phyloP scores from a whole-genome alignment of 2,329 filamentous ascomycete genomes.

The Stagonosporopsis chrysanthemi region DNA sequence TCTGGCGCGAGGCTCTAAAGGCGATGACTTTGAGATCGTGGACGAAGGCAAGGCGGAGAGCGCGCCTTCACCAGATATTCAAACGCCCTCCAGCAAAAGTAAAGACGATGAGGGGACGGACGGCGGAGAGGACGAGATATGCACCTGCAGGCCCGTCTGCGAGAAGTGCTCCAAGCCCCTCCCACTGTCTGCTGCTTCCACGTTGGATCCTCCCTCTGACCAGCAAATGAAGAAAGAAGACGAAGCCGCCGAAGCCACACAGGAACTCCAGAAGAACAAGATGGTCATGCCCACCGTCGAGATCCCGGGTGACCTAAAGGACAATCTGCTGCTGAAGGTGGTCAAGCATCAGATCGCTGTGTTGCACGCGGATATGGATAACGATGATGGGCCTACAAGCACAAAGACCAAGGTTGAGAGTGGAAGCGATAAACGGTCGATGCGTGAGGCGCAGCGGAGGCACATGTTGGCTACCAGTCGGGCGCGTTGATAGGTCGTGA shows the following conservation, averaged over 20 bases:
- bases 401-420: conserved; percentile 2
- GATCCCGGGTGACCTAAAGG: conserved; percentile 31
- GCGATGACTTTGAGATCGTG: conserved; percentile 37
- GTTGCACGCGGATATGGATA: conserved; percentile 48
- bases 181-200: not conserved
- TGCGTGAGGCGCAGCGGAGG: not conserved
- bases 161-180: conserved; percentile 29
- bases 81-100: not conserved
- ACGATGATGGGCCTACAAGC: conserved; percentile 12
- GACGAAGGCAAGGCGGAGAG: conserved; percentile 35
- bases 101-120: conserved; percentile 2
- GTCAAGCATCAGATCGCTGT: conserved; percentile 48
- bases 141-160: conserved; percentile 30
- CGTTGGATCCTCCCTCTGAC: not conserved
- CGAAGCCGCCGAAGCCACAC: conserved; percentile 19
- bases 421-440: not conserved
- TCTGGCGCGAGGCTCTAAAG: conserved; percentile 41
- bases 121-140: conserved; percentile 20
- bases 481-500: not conserved
- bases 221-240: conserved; percentile 12
- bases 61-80: not conserved
- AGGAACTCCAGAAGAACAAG: conserved; percentile 29
- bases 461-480: not conserved
- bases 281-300: conserved; percentile 32
- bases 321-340: conserved; percentile 40